A percentile compares a stretch with the other conserved stretches of the same genome.
These are phyloP conservation scores for Arctium minus DNA, from an alignment of 129 eudicot genomes.

Conservation along the genomic window DNA sequence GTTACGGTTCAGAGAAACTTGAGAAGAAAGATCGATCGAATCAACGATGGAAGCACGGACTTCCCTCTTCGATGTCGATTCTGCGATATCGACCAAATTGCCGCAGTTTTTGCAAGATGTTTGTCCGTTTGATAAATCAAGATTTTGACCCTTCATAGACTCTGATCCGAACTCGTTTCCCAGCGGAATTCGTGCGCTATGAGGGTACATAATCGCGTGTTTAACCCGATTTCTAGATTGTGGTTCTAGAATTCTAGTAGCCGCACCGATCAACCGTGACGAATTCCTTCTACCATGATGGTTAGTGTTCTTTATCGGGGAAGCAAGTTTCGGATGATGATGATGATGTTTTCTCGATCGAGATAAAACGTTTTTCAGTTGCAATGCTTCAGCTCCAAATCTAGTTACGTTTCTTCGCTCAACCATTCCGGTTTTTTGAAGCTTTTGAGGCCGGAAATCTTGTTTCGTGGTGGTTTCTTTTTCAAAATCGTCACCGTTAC, in stretches of 20 bases:
- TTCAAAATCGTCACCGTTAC: slow-evolving; percentile 25
- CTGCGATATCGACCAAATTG: slow-evolving; percentile 34
- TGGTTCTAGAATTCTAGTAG: slow-evolving; percentile 78
- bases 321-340: slow-evolving; percentile 48
- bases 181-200: slow-evolving; percentile 5
- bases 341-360: slow-evolving; percentile 59
- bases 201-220: slow-evolving; percentile 49
- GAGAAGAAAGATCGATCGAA: slow-evolving; percentile 23
- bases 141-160: slow-evolving; percentile 16
- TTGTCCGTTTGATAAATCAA: slow-evolving; percentile 22
- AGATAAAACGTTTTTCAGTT: slow-evolving; percentile 56
- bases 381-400: slow-evolving; percentile 71
- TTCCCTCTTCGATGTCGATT: slow-evolving; percentile 23
- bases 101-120: slow-evolving; percentile 61
- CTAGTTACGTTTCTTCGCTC: slow-evolving; percentile 49
- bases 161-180: slow-evolving; percentile 20
- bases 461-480: slow-evolving; percentile 34
- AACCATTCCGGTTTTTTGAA: slow-evolving; percentile 52
- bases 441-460: slow-evolving; percentile 77
- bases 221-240: slow-evolving; percentile 46
- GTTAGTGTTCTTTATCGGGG: slow-evolving; percentile 64
- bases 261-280: slow-evolving; percentile 69
- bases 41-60: slow-evolving; percentile 18
- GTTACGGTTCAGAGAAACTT: slow-evolving; percentile 23
- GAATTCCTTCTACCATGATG: slow-evolving; percentile 41